Base-by-base conservation (phyloP, 306 rosid genomes). In the Citrullus amarus region DNA sequence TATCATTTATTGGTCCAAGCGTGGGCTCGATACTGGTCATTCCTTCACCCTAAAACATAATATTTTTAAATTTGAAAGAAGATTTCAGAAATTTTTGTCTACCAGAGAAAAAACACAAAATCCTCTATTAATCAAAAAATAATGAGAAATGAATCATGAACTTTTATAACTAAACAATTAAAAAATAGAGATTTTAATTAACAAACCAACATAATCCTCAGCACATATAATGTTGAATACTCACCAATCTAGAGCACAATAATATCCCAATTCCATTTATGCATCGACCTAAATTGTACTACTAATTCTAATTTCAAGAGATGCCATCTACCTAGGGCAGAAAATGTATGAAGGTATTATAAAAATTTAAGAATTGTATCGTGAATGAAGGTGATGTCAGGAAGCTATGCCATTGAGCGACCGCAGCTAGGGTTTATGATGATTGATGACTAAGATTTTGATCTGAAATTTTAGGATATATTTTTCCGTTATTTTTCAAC, bases 1-100 rank as follows among this genome's bases (percentile, higher is more conserved):
- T 88, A 67, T 92, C 98, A 85, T 92, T 95, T 67, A 95, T 95
- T 75, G 82, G 61, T 75, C 97, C 98, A 51, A 79, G 89, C 0
- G 92, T 79, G 4, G 97, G 96, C 85, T 95, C 98, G 86, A 95
- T 89, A 89, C 95, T 92, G 68, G 98, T 89, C 95, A 95, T 88
- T 72, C 93, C 93, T 86, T 92, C 91, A 60, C 98, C 98, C 97
- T 79, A 38, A 63, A 51, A 30, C 20, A 73, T 39, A 51, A 41
- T 41, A 68, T 30, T 50, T 44, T 8, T 12, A 71, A 4, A 13
- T 46, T 46, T 14, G 20, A 72, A 71, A 8, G 58, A 46, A 9
- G 20, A 71, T 50, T n/a, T 20, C 34, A 68, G 18, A 44, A 67
- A 18, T 8, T 6, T 41, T n/a, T 18, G 8, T 20, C 75, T 4